Conservation (phyloP, 495 filamentous ascomycete genomes). For the Hypoxylon intermedium region DNA sequence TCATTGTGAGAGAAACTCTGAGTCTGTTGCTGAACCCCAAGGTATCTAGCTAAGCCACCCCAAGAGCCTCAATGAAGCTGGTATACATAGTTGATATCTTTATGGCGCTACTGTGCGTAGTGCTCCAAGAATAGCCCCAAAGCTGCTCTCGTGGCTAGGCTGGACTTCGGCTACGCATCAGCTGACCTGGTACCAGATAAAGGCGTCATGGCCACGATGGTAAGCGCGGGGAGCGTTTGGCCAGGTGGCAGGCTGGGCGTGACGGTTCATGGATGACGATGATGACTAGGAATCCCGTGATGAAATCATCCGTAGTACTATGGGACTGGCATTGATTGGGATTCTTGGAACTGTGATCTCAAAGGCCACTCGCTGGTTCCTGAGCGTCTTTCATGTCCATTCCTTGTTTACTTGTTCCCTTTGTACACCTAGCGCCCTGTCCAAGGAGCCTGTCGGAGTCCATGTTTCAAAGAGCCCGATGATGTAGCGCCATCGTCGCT, state of each 20-base stretch:
- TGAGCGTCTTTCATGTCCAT: neutral
- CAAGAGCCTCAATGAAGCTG: neutral
- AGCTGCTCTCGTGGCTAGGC: slow-evolving; percentile 17
- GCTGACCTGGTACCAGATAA: slow-evolving; percentile 23
- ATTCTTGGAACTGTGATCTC: slow-evolving; percentile 5
- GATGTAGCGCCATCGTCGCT: slow-evolving; percentile 18
- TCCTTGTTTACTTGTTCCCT: neutral
- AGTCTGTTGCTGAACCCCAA: slow-evolving; percentile 1
- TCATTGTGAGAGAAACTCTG: slow-evolving; percentile 11
- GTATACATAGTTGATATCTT: no score
- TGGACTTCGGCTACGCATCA: slow-evolving; percentile 14
- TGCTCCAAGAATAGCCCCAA: slow-evolving; percentile 16
- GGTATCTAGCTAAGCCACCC: neutral
- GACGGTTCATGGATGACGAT: slow-evolving; percentile 27
- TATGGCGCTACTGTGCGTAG: no score
- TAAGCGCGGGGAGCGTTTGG: slow-evolving; percentile 13
- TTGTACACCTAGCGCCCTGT: neutral
- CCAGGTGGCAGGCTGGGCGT: slow-evolving; percentile 25
- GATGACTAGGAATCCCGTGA: slow-evolving; percentile 33
- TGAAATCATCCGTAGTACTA: slow-evolving; percentile 29
- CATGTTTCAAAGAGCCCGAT: slow-evolving; percentile 23
- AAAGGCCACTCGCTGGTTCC: neutral
- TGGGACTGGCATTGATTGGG: slow-evolving; percentile 1
- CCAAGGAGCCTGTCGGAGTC: slow-evolving; percentile 11
- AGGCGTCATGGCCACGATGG: slow-evolving; percentile 14